phyloP scores from a whole-genome alignment of 352 stramenopile genomes.

The Phytopythium kandeliae region DNA sequence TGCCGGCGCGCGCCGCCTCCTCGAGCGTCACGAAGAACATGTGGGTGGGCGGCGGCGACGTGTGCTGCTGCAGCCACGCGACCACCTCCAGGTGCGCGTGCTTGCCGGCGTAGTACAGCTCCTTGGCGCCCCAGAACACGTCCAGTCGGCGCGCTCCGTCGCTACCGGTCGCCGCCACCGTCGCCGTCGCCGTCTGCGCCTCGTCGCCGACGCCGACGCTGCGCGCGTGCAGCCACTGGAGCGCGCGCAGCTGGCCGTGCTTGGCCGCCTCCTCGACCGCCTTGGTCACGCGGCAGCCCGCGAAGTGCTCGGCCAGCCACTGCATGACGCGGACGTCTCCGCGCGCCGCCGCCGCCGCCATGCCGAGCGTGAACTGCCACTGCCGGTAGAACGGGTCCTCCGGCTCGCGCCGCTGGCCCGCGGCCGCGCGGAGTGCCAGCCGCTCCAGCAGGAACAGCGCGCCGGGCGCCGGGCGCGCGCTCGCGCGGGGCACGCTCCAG shows the following conservation, averaged over 20 bases:
- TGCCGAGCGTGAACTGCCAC: conserved; percentile 17
- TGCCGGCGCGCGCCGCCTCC: conserved; percentile 21
- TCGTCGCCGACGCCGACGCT: background rate
- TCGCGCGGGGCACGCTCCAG: conserved; percentile 23
- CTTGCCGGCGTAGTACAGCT: conserved; percentile 31
- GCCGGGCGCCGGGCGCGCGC: conserved; percentile 16
- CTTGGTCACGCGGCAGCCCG: conserved; percentile 17
- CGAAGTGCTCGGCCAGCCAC: conserved; percentile 16
- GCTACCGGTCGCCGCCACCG: background rate
- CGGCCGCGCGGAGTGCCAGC: conserved; percentile 13
- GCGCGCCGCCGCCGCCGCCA: conserved; percentile 8
- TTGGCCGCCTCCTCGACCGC: conserved; percentile 26
- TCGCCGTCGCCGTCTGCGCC: background rate
- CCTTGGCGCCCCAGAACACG: conserved; percentile 27
- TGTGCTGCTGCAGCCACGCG: conserved; percentile 31
- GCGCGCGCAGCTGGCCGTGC: conserved; percentile 17
- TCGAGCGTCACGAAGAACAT: conserved; percentile 36
- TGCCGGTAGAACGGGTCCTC: conserved; percentile 20
- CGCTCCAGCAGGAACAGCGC: conserved; percentile 17
- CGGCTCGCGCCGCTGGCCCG: conserved; percentile 6
- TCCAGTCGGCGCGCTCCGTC: background rate
- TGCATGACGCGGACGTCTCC: conserved; percentile 17
- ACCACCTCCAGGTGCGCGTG: conserved; percentile 22
- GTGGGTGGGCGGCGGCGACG: conserved; percentile 24
- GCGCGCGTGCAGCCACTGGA: conserved; percentile 17